Percentiles rank a stretch among this genome's conserved stretches.
These are phyloP conservation scores for Pichia sp. DNA, from an alignment of 1,139 yeast species.

Conservation along the genomic window DNA sequence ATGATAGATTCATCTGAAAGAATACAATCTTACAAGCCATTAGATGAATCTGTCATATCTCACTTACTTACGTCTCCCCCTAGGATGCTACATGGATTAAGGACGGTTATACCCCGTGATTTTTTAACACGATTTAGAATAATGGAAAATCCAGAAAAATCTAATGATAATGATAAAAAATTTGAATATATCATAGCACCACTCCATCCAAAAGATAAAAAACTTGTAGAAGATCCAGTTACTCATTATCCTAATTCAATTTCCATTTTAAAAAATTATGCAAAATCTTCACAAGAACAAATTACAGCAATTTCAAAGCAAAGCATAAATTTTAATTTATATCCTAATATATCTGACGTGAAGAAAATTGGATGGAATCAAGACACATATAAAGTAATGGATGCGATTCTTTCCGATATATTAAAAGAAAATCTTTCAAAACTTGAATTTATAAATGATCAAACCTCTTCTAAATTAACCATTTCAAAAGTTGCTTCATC, in stretches of 20 bases:
- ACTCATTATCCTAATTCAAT: conserved; percentile 10
- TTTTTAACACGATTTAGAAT: conserved; percentile 20
- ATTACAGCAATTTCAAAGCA: neutral
- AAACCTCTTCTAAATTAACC: no score
- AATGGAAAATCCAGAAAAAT: conserved; percentile 12
- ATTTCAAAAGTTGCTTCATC: no score
- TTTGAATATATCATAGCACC: conserved; percentile 7
- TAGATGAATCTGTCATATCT: conserved; percentile 20
- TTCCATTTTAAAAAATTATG: neutral
- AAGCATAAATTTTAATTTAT: neutral
- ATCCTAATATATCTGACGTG: conserved; percentile 1
- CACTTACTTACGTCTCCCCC: conserved; percentile 21
- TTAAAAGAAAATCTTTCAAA: neutral
- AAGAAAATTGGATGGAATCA: conserved; percentile 9
- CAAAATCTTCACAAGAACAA: neutral
- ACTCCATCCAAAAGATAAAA: conserved; percentile 9
- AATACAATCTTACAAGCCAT: conserved; percentile 18
- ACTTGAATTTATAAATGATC: no score
- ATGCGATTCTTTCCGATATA: conserved; percentile 3
- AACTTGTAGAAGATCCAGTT: conserved; percentile 10
- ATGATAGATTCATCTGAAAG: conserved; percentile 13
- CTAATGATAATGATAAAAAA: neutral
- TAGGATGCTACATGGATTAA: conserved; percentile 19
- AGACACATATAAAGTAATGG: conserved; percentile 7
- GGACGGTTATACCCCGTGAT: conserved; percentile 24